A percentile compares a stretch with the other conserved stretches of the same genome.
Conservation (phyloP, 2,329 filamentous ascomycete genomes). For the Cladorrhinum sp. region DNA sequence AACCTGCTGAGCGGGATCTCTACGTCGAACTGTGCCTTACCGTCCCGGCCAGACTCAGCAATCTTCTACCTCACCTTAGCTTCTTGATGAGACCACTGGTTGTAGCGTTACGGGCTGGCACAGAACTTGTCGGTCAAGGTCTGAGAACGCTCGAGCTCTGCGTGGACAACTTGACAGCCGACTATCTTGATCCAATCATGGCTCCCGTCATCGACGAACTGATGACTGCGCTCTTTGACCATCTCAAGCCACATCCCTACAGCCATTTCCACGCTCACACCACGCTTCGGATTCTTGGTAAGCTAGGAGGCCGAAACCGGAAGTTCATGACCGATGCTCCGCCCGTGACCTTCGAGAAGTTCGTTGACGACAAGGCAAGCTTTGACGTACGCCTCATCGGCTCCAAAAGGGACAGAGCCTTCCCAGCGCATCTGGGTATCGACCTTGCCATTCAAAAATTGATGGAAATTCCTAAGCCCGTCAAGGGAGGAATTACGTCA, state of each 20-base stretch:
- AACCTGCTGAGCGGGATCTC: slow-evolving; percentile 85
- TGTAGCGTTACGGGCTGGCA: slow-evolving; percentile 87
- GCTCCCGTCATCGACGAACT: slow-evolving; percentile 97
- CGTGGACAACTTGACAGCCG: slow-evolving; percentile 95
- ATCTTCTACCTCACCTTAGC: slow-evolving; percentile 89
- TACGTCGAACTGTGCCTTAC: slow-evolving; percentile 97
- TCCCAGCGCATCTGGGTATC: slow-evolving; percentile 81
- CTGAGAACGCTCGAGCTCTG: slow-evolving; percentile 91
- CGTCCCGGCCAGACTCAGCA: slow-evolving; percentile 89
- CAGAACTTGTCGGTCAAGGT: slow-evolving; percentile 91
- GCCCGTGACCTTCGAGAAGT: slow-evolving; percentile 77
- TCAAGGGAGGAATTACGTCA: slow-evolving; percentile 39
- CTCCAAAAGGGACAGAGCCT: slow-evolving; percentile 82
- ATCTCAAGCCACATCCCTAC: slow-evolving; percentile 88
- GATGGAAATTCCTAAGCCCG: slow-evolving; percentile 69
- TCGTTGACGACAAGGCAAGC: slow-evolving; percentile 81
- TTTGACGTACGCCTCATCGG: slow-evolving; percentile 88
- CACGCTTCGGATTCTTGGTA: slow-evolving; percentile 94
- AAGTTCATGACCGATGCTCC: slow-evolving; percentile 92
- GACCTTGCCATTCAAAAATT: slow-evolving; percentile 87
- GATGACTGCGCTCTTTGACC: slow-evolving; percentile 96
- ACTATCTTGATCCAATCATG: slow-evolving; percentile 99
- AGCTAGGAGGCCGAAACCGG: slow-evolving; percentile 89
- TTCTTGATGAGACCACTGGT: slow-evolving; percentile 97
- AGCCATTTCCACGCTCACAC: slow-evolving; percentile 98